A percentile compares a stretch with the other conserved stretches of the same genome.
These are phyloP conservation scores for Pseudopithomyces chartarum DNA, from an alignment of 2,329 filamentous ascomycete species.

Conservation along the genomic window DNA sequence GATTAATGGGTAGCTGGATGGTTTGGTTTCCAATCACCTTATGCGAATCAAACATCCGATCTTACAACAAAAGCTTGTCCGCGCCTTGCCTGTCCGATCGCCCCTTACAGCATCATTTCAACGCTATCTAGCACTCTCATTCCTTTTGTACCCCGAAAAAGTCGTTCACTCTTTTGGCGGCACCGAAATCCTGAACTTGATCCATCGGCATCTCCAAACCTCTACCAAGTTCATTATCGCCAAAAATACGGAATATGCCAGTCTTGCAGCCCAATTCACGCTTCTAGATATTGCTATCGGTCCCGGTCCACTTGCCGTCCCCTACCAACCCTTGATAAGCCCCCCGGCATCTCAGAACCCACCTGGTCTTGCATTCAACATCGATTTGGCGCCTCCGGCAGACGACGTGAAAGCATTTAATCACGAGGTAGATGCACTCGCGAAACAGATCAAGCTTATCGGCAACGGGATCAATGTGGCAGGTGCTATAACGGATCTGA, in stretches of 20 bases:
- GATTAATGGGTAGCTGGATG: constrained; percentile 30
- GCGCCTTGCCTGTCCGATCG: constrained; percentile 61
- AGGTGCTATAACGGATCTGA: constrained; percentile 60
- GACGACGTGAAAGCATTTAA: constrained; percentile 65
- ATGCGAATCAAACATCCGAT: constrained; percentile 51
- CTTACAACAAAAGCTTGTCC: constrained; percentile 63
- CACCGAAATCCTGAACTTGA: constrained; percentile 20
- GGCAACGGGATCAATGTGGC: constrained; percentile 71
- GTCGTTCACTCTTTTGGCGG: constrained; percentile 32
- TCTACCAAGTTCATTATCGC: constrained; percentile 58
- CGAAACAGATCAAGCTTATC: constrained; percentile 52
- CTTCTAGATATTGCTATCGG: constrained; percentile 79
- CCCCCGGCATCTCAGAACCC: constrained; percentile 26
- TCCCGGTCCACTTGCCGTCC: constrained; percentile 55
- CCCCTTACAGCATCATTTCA: constrained; percentile 63
- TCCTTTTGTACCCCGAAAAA: constrained; percentile 56
- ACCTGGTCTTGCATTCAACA: constrained; percentile 17
- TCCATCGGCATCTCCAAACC: constrained; percentile 35
- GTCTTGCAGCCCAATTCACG: constrained; percentile 67
- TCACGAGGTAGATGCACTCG: constrained; percentile 69
- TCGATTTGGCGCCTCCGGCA: constrained; percentile 16
- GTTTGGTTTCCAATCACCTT: constrained; percentile 31
- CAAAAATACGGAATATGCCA: constrained; percentile 67
- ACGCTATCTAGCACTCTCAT: constrained; percentile 68
- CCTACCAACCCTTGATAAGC: constrained; percentile 35